Percentiles rank a stretch among this genome's conserved stretches.
Evolutionary conservation across 1,139 yeast genomes (phyloP).

Genomic region (Yarrowia galli): DNA sequence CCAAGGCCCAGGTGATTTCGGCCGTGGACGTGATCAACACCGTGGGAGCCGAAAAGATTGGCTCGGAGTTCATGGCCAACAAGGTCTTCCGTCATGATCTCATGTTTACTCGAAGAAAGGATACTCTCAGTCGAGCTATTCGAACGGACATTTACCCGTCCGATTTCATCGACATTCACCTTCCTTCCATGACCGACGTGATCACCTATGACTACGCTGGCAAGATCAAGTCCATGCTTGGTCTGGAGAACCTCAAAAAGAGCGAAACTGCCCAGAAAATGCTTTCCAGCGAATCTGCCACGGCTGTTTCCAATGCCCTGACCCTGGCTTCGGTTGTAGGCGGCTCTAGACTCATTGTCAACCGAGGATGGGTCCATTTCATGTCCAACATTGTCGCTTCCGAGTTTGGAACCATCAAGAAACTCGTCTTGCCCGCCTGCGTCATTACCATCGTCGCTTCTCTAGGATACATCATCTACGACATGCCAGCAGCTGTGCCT

Average conservation of each 20-base stretch:
- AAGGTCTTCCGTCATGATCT: slow-evolving; percentile 76
- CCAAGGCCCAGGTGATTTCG: slow-evolving; percentile 64
- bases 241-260: slow-evolving; percentile 7
- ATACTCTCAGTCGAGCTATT: slow-evolving; percentile 65
- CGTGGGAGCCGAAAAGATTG: slow-evolving; percentile 58
- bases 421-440: slow-evolving; percentile 57
- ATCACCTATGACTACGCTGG: slow-evolving; percentile 51
- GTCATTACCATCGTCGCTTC: slow-evolving; percentile 65
- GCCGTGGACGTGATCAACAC: slow-evolving; percentile 68
- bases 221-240: slow-evolving; percentile 26
- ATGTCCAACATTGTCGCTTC: slow-evolving; percentile 38
- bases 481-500: slow-evolving; percentile 89
- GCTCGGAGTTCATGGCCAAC: slow-evolving; percentile 62
- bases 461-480: slow-evolving; percentile 70
- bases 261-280: slow-evolving; percentile 45
- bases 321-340: slow-evolving; percentile 54
- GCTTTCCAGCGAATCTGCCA: slow-evolving; percentile 49
- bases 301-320: slow-evolving; percentile 52
- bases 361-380: slow-evolving; percentile 46
- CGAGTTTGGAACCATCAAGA: slow-evolving; percentile 47
- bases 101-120: slow-evolving; percentile 83
- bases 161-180: slow-evolving; percentile 71
- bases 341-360: slow-evolving; percentile 48
- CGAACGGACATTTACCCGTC: slow-evolving; percentile 64
- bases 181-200: slow-evolving; percentile 43